Evolutionary conservation across 768 basidiomycete genomes (phyloP).

Genomic region (Botryobasidium botryosum): DNA sequence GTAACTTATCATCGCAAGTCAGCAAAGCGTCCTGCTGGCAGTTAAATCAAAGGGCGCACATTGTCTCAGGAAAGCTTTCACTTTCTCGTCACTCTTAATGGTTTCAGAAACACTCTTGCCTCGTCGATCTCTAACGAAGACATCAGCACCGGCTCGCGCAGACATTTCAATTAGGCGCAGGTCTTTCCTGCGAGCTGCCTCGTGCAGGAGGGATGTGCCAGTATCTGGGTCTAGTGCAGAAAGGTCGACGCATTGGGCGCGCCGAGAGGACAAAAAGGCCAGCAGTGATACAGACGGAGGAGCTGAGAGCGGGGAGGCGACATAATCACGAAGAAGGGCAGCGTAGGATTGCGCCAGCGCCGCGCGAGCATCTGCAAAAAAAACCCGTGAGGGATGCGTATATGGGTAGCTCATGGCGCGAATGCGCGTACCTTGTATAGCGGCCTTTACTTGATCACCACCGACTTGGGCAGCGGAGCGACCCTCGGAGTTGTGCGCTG

Average conservation of each 20-base stretch:
- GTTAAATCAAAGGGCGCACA: conserved; percentile 30
- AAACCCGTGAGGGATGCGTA: background rate
- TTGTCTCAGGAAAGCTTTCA: conserved; percentile 68
- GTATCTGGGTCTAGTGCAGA: conserved; percentile 64
- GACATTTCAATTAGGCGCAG: conserved; percentile 69
- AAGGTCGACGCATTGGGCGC: conserved; percentile 55
- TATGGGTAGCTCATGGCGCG: background rate
- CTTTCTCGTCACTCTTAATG: conserved; percentile 58
- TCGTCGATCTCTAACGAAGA: conserved; percentile 63
- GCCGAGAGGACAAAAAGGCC: conserved; percentile 47
- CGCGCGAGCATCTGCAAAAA: conserved; percentile 47
- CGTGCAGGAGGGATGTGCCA: conserved; percentile 69
- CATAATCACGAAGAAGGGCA: conserved; percentile 54
- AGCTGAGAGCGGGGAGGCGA: conserved; percentile 34
- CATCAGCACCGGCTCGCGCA: conserved; percentile 72
- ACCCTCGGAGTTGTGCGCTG: conserved; percentile 46
- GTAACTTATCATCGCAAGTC: conserved; percentile 32
- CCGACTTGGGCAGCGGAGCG: conserved; percentile 58
- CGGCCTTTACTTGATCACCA: conserved; percentile 42
- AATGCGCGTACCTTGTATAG: conserved; percentile 40
- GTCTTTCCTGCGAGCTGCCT: conserved; percentile 69
- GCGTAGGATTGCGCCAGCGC: conserved; percentile 60
- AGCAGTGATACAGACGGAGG: conserved; percentile 27
- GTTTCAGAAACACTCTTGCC: conserved; percentile 51
- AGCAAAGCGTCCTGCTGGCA: background rate